Conservation (phyloP, 495 filamentous ascomycete species). For the Podospora pseudoanserina region DNA sequence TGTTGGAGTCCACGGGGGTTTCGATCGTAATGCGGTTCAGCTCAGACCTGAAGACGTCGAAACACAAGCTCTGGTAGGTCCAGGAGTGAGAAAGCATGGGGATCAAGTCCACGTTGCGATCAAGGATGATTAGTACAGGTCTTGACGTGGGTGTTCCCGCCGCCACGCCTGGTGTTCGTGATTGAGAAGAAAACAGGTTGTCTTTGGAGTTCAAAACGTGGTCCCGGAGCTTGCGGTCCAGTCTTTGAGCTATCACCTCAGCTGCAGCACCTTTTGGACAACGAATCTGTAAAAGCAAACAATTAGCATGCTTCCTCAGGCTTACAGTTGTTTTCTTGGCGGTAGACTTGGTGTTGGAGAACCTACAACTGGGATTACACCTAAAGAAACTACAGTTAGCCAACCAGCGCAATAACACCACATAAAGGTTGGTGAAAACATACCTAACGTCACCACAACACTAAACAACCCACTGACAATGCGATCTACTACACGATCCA, state of each 20-base stretch:
- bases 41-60: constrained; percentile 68
- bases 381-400: constrained; percentile 33
- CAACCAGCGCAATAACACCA: neutral
- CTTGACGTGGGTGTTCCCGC: constrained; percentile 61
- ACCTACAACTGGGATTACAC: constrained; percentile 73
- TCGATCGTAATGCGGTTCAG: constrained; percentile 97
- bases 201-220: constrained; percentile 97
- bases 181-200: constrained; percentile 70
- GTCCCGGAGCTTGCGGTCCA: constrained; percentile 93
- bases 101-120: constrained; percentile 91
- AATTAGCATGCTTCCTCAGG: neutral
- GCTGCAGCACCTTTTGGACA: constrained; percentile 90
- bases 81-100: constrained; percentile 99
- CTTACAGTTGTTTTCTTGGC: neutral
- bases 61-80: constrained; percentile 96
- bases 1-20: constrained; percentile 67
- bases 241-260: constrained; percentile 87
- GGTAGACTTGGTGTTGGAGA: neutral
- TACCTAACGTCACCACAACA: constrained; percentile 71
- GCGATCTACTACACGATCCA: constrained; percentile 80
- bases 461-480: constrained; percentile 95
- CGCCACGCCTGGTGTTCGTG: constrained; percentile 38
- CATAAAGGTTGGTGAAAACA: neutral
- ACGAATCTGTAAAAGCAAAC: constrained; percentile 51
- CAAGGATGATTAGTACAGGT: constrained; percentile 83